These are phyloP conservation scores for Chaetothyriales sp. DNA, from an alignment of 2,329 filamentous ascomycete species.

Conservation along the genomic window DNA sequence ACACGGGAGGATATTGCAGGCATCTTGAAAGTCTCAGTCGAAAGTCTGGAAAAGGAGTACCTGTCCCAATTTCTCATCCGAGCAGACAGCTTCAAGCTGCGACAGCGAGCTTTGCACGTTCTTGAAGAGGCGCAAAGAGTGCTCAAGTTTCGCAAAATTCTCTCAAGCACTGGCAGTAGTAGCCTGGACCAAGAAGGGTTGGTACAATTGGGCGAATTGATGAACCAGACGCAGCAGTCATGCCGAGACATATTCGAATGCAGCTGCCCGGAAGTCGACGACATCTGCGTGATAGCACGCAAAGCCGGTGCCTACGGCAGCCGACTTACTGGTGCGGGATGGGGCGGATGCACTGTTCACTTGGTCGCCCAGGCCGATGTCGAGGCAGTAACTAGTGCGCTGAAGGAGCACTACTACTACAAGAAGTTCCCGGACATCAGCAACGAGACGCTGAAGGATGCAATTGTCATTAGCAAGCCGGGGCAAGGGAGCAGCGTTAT, in stretches of 20 bases:
- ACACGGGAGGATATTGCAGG: conserved; percentile 71
- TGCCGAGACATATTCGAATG: conserved; percentile 84
- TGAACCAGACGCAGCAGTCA: conserved; percentile 81
- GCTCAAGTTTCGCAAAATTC: conserved; percentile 63
- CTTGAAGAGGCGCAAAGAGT: conserved; percentile 82
- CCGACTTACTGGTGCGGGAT: conserved; percentile 57
- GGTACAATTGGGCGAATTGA: conserved; percentile 58
- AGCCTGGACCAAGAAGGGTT: conserved; percentile 51
- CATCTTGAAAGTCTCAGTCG: conserved; percentile 53
- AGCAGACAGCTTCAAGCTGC: conserved; percentile 73
- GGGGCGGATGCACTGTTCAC: conserved; percentile 94
- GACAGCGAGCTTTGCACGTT: conserved; percentile 78
- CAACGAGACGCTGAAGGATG: conserved; percentile 59
- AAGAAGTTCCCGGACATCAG: conserved; percentile 55
- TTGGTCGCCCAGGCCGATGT: conserved; percentile 76
- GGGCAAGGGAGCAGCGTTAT: conserved; percentile 45
- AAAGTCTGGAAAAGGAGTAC: conserved; percentile 62
- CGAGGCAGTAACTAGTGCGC: conserved; percentile 58
- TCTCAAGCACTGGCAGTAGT: conserved; percentile 29
- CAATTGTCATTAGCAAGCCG: conserved; percentile 80
- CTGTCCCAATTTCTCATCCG: conserved; percentile 81
- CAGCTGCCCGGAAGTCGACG: conserved; percentile 82
- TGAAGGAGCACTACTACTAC: conserved; percentile 68
- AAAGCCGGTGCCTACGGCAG: conserved; percentile 71
- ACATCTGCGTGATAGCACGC: conserved; percentile 67